Conservation (phyloP, 148 eudicot genomes). For the Nyssa sinensis region DNA sequence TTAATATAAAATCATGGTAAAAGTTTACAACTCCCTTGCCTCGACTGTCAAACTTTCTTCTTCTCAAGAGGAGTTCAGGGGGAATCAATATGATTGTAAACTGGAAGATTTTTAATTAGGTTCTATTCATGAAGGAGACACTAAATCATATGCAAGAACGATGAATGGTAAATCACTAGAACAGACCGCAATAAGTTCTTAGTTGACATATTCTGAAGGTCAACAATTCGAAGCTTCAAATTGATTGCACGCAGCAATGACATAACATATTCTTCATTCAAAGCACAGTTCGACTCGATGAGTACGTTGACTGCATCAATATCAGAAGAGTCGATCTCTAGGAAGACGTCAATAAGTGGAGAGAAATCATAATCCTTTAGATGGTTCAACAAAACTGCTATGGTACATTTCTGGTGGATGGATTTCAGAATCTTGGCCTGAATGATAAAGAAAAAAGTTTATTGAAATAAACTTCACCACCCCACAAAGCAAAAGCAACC, state of each 20-base stretch:
- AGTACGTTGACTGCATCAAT: conserved; percentile 39
- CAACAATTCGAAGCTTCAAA: conserved; percentile 44
- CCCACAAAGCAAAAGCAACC: not conserved
- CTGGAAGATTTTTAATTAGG: not conserved
- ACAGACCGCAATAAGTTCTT: conserved; percentile 52
- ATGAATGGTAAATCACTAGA: not conserved
- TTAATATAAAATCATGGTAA: not conserved
- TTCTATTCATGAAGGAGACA: not conserved
- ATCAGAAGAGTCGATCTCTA: conserved; percentile 25
- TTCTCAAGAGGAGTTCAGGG: not conserved
- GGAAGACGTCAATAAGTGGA: conserved; percentile 47
- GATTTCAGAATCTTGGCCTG: conserved; percentile 50
- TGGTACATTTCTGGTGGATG: conserved; percentile 26
- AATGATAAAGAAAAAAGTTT: conserved; percentile 10
- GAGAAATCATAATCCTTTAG: conserved; percentile 44
- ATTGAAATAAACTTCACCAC: not conserved
- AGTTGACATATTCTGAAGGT: conserved; percentile 45
- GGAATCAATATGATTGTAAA: not conserved
- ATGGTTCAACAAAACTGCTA: conserved; percentile 35
- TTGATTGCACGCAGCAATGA: conserved; percentile 44
- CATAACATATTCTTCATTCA: conserved; percentile 42
- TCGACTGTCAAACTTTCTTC: not conserved
- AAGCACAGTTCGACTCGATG: conserved; percentile 29
- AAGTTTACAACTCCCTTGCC: not conserved
- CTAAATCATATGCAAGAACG: not conserved